Conservation (phyloP, 169 alveolate genomes). For the Cystoisospora suis region DNA sequence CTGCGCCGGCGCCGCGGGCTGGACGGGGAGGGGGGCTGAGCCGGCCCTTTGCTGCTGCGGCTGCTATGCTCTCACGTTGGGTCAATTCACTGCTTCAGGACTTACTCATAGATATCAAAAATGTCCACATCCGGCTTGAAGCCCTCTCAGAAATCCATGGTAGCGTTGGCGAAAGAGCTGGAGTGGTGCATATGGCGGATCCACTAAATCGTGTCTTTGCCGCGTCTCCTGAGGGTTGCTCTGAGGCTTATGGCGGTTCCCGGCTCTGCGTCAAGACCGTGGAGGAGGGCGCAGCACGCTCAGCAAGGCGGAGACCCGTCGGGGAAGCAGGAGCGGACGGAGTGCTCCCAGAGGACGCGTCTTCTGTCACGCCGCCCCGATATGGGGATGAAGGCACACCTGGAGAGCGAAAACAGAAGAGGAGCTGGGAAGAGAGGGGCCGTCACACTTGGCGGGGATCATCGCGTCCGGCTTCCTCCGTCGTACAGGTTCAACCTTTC, state of each 20-base stretch:
- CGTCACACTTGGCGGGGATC: neutral
- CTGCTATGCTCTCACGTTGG: conserved; percentile 12
- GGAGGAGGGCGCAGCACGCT: too few relatives aligned
- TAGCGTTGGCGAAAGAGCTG: neutral
- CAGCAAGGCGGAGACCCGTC: too few relatives aligned
- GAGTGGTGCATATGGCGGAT: neutral
- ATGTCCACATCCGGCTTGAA: conserved; percentile 15
- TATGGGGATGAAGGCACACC: neutral
- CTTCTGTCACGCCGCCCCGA: neutral
- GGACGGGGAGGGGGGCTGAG: neutral
- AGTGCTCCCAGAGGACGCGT: neutral
- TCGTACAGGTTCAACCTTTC: neutral
- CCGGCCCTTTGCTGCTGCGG: conserved; percentile 3
- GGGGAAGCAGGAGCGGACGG: neutral
- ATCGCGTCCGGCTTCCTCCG: neutral
- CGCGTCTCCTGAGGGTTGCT: too few relatives aligned
- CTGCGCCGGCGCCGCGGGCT: neutral
- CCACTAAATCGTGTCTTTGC: too few relatives aligned
- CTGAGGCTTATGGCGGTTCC: too few relatives aligned
- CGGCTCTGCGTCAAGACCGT: too few relatives aligned
- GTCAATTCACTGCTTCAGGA: conserved; percentile 12
- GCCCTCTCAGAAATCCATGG: neutral
- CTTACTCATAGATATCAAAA: neutral
- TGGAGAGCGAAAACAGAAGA: too few relatives aligned
- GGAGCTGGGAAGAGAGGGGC: neutral